These are phyloP conservation scores for Chamaecyparis obtusa DNA, from an alignment of 75 land plant genomes.

Conservation along the genomic window DNA sequence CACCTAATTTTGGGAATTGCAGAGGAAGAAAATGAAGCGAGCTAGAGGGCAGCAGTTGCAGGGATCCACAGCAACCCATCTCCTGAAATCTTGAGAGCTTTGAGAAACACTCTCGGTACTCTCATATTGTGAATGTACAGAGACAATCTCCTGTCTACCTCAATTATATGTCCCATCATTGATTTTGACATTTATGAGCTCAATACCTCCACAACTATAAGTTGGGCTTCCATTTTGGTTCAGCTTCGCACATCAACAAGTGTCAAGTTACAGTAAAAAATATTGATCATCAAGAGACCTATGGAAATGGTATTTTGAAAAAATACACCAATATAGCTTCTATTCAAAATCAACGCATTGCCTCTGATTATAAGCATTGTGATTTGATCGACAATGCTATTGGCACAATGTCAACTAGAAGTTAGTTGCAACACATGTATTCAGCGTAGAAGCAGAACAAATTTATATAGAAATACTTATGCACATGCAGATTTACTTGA, in stretches of 20 bases:
- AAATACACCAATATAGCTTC: too few species aligned
- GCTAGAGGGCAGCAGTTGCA: conserved; percentile 40
- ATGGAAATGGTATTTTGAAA: too few species aligned
- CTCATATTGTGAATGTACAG: conserved; percentile 33
- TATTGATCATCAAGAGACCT: too few species aligned
- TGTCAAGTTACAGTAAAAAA: too few species aligned
- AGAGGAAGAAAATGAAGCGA: conserved; percentile 19
- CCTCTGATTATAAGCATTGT: too few species aligned
- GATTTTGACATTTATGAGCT: not conserved
- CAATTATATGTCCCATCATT: conserved; percentile 14
- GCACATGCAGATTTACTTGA: too few species aligned
- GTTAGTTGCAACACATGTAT: too few species aligned
- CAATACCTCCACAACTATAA: not conserved
- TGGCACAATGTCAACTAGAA: too few species aligned
- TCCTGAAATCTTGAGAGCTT: conserved; percentile 70
- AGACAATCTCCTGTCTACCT: conserved; percentile 36
- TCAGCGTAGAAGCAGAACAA: too few species aligned
- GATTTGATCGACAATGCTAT: too few species aligned
- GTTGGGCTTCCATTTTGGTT: not conserved
- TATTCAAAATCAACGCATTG: too few species aligned
- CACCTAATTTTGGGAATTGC: conserved; percentile 17
- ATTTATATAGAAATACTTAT: too few species aligned
- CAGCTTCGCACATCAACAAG: not conserved
- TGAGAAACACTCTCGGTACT: conserved; percentile 49
- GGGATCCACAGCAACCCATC: conserved; percentile 85